Conservation (phyloP, 2,329 filamentous ascomycete genomes). For the Penicillium nordicum region DNA sequence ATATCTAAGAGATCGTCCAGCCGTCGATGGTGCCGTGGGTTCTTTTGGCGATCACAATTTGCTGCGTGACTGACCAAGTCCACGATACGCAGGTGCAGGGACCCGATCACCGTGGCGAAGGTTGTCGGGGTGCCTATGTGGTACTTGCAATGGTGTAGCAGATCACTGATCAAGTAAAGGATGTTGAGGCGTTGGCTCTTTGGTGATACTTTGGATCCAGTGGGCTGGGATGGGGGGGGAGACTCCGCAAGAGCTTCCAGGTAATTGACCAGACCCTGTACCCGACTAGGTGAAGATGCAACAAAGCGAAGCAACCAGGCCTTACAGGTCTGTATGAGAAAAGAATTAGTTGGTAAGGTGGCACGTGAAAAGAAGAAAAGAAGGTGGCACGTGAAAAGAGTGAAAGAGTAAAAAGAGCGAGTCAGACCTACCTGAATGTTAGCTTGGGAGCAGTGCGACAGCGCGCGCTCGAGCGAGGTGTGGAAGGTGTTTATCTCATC, state of each 20-base stretch:
- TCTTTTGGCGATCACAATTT: constrained; percentile 53
- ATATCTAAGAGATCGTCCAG: constrained; percentile 62
- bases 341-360: constrained; percentile 35
- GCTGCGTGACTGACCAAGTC: constrained; percentile 60
- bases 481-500: constrained; percentile 69
- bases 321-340: constrained; percentile 69
- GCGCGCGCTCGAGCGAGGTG: constrained; percentile 59
- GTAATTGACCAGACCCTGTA: constrained; percentile 70
- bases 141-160: constrained; percentile 65
- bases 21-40: constrained; percentile 64
- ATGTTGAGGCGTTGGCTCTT: constrained; percentile 70
- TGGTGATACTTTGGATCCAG: constrained; percentile 48
- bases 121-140: constrained; percentile 46
- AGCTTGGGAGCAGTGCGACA: constrained; percentile 69
- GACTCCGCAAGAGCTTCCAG: constrained; percentile 66
- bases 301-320: constrained; percentile 75
- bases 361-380: constrained; percentile 18
- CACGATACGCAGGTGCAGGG: constrained; percentile 58
- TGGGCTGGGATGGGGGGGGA: constrained; percentile 36
- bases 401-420: constrained; percentile 23
- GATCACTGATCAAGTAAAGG: constrained; percentile 74
- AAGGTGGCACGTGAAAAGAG: constrained; percentile 4
- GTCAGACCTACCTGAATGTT: constrained; percentile 94
- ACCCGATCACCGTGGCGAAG: constrained; percentile 51
- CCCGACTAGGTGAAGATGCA: constrained; percentile 63